Percentiles rank a stretch among this genome's conserved stretches.
Evolutionary conservation across 2,329 filamentous ascomycete species (phyloP).

Genomic region (Knufia fluminis): DNA sequence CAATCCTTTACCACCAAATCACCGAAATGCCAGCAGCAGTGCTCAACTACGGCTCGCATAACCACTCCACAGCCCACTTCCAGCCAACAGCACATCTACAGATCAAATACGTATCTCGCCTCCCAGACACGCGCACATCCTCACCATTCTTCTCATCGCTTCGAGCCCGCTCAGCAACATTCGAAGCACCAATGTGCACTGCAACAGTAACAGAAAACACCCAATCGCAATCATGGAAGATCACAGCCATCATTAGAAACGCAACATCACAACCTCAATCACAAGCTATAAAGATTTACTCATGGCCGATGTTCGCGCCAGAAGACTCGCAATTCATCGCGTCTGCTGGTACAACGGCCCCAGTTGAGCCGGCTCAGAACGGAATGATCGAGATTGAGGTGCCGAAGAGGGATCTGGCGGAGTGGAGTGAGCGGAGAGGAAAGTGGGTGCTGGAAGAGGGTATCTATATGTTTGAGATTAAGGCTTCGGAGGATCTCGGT

Average conservation of each 20-base stretch:
- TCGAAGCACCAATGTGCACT: neutral
- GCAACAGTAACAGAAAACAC: neutral
- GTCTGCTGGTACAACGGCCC: neutral
- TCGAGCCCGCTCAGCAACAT: neutral
- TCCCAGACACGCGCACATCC: neutral
- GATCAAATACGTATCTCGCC: slow-evolving; percentile 1
- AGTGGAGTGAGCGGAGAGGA: neutral
- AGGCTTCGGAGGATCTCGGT: neutral
- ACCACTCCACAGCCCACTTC: neutral
- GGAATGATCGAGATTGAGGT: neutral
- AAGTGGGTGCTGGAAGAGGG: slow-evolving; percentile 3
- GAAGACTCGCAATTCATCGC: slow-evolving; percentile 1
- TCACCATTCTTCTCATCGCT: neutral
- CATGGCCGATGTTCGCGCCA: slow-evolving; percentile 7
- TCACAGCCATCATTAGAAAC: neutral
- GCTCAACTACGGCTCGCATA: neutral
- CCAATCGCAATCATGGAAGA: neutral
- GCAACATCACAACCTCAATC: neutral
- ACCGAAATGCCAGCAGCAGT: neutral
- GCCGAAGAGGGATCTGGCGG: slow-evolving; percentile 2
- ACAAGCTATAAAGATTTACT: neutral
- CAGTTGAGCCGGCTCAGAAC: neutral
- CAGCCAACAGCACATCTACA: neutral
- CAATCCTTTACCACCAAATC: neutral
- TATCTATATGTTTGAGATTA: slow-evolving; percentile 9